Conservation (phyloP, 2,329 filamentous ascomycete genomes). For the Tetracladium maxilliforme region DNA sequence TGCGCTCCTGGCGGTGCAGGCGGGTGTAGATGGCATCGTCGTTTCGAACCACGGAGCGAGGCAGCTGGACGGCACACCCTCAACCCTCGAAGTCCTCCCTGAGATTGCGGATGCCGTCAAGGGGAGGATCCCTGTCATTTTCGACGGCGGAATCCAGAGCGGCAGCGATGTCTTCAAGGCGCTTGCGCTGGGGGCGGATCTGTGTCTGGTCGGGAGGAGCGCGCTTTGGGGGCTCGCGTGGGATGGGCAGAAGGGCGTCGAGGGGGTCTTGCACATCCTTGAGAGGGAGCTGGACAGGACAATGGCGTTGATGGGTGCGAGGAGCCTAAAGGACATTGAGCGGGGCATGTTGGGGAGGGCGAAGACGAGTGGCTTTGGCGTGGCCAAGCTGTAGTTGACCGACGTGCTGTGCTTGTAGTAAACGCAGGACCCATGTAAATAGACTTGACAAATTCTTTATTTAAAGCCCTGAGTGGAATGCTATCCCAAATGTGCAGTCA, state of each 20-base stretch:
- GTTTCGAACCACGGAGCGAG: constrained; percentile 22
- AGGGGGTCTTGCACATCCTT: constrained; percentile 3
- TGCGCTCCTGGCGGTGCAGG: constrained; percentile 16
- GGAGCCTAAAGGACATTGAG: background rate
- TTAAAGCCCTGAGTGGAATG: too few species aligned
- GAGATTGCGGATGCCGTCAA: constrained; percentile 10
- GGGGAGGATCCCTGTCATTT: constrained; percentile 15
- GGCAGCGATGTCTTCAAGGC: constrained; percentile 21
- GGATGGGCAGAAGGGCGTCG: too few species aligned
- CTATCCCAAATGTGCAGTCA: too few species aligned
- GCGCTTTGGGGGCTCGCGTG: constrained; percentile 18
- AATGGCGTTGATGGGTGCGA: too few species aligned
- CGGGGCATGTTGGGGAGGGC: too few species aligned
- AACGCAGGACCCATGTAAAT: too few species aligned
- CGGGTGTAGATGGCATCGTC: constrained; percentile 18
- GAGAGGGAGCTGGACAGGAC: constrained; percentile 6
- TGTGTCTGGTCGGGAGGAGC: constrained; percentile 16
- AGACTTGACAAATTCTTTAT: too few species aligned
- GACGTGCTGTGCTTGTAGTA: too few species aligned
- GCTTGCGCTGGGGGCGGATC: constrained; percentile 16
- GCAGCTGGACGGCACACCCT: constrained; percentile 19
- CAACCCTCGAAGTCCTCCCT: constrained; percentile 19
- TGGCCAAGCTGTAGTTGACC: too few species aligned
- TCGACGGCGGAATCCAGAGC: constrained; percentile 18
- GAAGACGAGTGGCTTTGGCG: too few species aligned